Conservation (phyloP, 305 asterid species). For the Caryopteris hybrid region DNA sequence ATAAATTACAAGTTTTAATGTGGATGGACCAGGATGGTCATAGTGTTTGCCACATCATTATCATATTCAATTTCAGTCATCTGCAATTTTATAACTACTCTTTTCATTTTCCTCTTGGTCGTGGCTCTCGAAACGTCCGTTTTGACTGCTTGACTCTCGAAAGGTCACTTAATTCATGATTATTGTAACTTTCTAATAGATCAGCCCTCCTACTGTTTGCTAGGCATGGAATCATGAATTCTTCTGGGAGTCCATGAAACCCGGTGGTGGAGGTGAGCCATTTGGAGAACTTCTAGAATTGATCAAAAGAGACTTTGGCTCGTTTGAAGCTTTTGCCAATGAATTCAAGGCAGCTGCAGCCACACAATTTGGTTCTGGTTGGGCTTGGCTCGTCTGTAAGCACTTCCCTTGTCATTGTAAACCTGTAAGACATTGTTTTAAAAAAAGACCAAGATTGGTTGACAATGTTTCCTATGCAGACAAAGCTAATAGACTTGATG, state of each 20-base stretch:
- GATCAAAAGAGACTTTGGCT: slow-evolving; percentile 89
- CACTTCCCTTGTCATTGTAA: slow-evolving; percentile 3
- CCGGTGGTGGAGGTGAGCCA: slow-evolving; percentile 94
- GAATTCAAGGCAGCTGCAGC: slow-evolving; percentile 88
- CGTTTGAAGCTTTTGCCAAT: slow-evolving; percentile 66
- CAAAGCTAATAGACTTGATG: slow-evolving; percentile 74
- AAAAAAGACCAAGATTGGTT: neutral
- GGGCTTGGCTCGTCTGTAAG: slow-evolving; percentile 99
- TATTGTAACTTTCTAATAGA: neutral
- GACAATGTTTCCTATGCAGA: slow-evolving; percentile 31
- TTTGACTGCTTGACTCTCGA: too few species aligned
- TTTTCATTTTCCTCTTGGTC: too few species aligned
- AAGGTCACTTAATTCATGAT: neutral
- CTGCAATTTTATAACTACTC: neutral
- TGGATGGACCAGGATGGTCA: too few species aligned
- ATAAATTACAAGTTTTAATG: too few species aligned
- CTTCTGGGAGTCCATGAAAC: slow-evolving; percentile 97
- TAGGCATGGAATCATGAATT: slow-evolving; percentile 97
- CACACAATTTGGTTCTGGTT: slow-evolving; percentile 93
- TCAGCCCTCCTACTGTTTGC: neutral
- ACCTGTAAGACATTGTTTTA: neutral
- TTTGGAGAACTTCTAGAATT: slow-evolving; percentile 64
- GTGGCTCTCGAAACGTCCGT: too few species aligned
- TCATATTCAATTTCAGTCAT: neutral
- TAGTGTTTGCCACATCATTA: neutral